Conservation (phyloP, 2,329 filamentous ascomycete species). For the Rutstroemia sp. region DNA sequence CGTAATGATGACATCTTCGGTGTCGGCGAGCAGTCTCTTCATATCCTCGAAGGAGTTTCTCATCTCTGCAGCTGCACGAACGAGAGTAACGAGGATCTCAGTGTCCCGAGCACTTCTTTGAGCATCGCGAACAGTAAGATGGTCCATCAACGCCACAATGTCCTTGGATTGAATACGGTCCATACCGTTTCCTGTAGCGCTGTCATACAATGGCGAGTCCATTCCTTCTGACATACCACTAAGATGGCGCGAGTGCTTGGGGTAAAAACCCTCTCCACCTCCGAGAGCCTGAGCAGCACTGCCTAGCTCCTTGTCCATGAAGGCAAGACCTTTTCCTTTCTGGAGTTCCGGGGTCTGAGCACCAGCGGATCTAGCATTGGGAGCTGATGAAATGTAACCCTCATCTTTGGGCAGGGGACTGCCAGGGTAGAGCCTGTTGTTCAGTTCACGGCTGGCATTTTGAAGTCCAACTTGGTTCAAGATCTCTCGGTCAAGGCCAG, state of each 20-base stretch:
- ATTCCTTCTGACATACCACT: slow-evolving; percentile 92
- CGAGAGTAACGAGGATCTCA: slow-evolving; percentile 89
- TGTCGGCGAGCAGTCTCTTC: slow-evolving; percentile 84
- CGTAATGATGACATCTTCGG: slow-evolving; percentile 82
- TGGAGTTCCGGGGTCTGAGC: slow-evolving; percentile 39
- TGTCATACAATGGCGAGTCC: slow-evolving; percentile 82
- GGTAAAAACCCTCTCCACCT: slow-evolving; percentile 58
- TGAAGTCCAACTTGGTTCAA: slow-evolving; percentile 32
- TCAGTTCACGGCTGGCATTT: slow-evolving; percentile 35
- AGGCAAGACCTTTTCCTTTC: slow-evolving; percentile 36
- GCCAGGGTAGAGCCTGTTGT: slow-evolving; percentile 32
- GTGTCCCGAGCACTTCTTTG: slow-evolving; percentile 94
- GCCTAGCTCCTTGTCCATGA: slow-evolving; percentile 45
- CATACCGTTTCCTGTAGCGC: slow-evolving; percentile 77
- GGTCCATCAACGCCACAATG: slow-evolving; percentile 95
- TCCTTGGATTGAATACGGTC: slow-evolving; percentile 94
- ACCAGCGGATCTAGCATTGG: slow-evolving; percentile 45
- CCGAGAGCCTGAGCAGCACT: slow-evolving; percentile 40
- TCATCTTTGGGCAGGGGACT: slow-evolving; percentile 68
- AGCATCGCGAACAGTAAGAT: slow-evolving; percentile 93
- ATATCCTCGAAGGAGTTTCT: slow-evolving; percentile 93
- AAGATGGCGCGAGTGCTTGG: slow-evolving; percentile 58
- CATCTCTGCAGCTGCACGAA: slow-evolving; percentile 93
- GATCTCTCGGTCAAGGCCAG: slow-evolving; percentile 36
- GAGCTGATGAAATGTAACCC: slow-evolving; percentile 77